Base-by-base conservation (phyloP, 2,329 filamentous ascomycete species). In the Trichoderma guizhouense region DNA sequence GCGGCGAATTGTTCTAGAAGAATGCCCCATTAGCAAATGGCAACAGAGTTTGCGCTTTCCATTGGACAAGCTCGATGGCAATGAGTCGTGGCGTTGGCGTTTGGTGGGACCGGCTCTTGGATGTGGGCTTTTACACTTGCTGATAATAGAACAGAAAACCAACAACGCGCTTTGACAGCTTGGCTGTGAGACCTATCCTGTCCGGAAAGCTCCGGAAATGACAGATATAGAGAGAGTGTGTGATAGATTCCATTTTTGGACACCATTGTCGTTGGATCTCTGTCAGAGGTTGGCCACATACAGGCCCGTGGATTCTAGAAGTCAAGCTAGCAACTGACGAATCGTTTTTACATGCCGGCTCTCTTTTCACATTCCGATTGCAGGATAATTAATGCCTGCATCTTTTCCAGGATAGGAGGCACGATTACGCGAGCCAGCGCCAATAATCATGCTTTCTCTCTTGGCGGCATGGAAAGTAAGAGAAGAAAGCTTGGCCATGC, bases 171-270 rank as follows among this genome's bases (percentile, higher is more conserved):
- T 39, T 62, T 62, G 30, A 36, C 39, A 36, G 32, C 15, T 61
- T 36, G 43, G 26, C 53, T 14, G 11, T 21, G 32, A 34, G 32
- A 34, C 32, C 32, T 21, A 21, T 53, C 21, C 43, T 24, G 57
- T n/a, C 57, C 67, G 67, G 67, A 53, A 69, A 53, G 67, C 57
- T 62, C 67, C 67, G 67, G 67, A 62, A 36, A 62, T 61, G 67
- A 69, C 32, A 21, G 18, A 62, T 14, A 8, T 2, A 14, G 12
- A 32, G 39, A 43, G 39, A 9, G 36, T 30, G 47, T 36, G 24
- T n/a, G 34, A 32, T 21, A 8, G 39, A 62, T 61, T 15, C 39
- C 39, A 39, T 61, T 11, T 51, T 67, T 5, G 28, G 32, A 32
- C n/a, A n/a, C 28, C 5, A 21, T 26, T 51, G 39, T 26, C 30